Evolutionary conservation across 2,329 filamentous ascomycete genomes (phyloP).

Genomic region (Myriosclerotinia duriaeana): DNA sequence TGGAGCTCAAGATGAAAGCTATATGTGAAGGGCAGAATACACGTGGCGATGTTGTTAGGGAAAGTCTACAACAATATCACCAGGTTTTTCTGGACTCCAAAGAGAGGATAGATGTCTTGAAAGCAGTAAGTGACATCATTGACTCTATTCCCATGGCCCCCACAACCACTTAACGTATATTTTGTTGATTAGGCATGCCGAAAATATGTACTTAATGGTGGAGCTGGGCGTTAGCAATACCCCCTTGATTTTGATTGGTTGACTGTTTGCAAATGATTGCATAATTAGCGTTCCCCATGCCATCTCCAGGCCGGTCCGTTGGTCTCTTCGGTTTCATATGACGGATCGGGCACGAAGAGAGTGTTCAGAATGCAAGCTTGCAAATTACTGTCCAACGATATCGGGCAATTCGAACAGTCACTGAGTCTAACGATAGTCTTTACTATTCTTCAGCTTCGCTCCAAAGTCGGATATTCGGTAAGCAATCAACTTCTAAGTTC

Average conservation of each 20-base stretch:
- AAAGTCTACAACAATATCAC: constrained; percentile 84
- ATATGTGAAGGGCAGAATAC: constrained; percentile 87
- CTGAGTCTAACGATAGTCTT: not conserved
- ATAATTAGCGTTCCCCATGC: constrained; percentile 4
- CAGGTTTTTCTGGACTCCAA: constrained; percentile 81
- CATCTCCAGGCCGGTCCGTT: constrained; percentile 1
- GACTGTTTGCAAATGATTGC: constrained; percentile 5
- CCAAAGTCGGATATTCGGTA: not conserved
- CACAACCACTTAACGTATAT: constrained; percentile 25
- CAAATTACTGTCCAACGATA: not conserved
- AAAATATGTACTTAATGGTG: constrained; percentile 37
- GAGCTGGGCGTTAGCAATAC: constrained; percentile 29
- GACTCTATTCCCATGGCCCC: constrained; percentile 11
- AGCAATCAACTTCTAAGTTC: not conserved
- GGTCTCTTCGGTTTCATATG: constrained; percentile 12
- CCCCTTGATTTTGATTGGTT: constrained; percentile 12
- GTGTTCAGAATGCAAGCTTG: constrained; percentile 1
- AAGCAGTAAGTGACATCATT: constrained; percentile 51
- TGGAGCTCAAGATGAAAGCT: constrained; percentile 95
- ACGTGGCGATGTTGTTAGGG: constrained; percentile 70
- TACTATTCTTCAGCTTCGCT: not conserved
- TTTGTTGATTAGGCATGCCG: constrained; percentile 35
- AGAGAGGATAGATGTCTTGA: constrained; percentile 68
- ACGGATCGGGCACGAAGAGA: constrained; percentile 5
- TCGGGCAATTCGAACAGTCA: not conserved